Conservation (phyloP, 2,329 filamentous ascomycete species). For the Colletotrichum somersetense region DNA sequence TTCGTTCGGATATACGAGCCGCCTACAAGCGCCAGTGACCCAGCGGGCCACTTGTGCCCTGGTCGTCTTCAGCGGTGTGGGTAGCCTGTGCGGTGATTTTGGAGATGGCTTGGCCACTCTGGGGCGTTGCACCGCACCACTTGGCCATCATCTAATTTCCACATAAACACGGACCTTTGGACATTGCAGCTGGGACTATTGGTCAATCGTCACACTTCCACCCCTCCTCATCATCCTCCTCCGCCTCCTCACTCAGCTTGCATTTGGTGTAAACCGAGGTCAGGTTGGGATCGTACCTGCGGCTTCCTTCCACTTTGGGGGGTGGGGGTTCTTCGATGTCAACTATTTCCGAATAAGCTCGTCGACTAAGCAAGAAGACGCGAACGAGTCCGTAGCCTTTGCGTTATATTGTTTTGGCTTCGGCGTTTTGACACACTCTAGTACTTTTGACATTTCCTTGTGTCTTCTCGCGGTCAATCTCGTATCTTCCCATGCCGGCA, state of each 20-base stretch:
- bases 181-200: constrained; percentile 19
- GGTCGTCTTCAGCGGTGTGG: constrained; percentile 16
- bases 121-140: constrained; percentile 8
- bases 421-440: background rate
- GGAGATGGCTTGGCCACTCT: constrained; percentile 4
- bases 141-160: constrained; percentile 34
- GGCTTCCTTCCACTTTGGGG: constrained; percentile 17
- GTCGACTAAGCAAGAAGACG: constrained; percentile 9
- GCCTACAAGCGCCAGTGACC: background rate
- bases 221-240: constrained; percentile 10
- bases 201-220: constrained; percentile 22
- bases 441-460: background rate
- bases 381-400: background rate
- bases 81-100: constrained; percentile 30
- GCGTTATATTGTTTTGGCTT: background rate
- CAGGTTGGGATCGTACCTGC: constrained; percentile 15
- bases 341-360: constrained; percentile 3
- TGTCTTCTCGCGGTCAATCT: background rate
- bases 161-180: constrained; percentile 27
- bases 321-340: background rate
- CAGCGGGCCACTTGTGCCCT: constrained; percentile 13
- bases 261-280: background rate
- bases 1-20: background rate
- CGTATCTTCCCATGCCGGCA: background rate
- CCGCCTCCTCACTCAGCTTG: background rate